Conservation (phyloP, 1,284 basidiomycete species). For the Ustilago vetiveriae region DNA sequence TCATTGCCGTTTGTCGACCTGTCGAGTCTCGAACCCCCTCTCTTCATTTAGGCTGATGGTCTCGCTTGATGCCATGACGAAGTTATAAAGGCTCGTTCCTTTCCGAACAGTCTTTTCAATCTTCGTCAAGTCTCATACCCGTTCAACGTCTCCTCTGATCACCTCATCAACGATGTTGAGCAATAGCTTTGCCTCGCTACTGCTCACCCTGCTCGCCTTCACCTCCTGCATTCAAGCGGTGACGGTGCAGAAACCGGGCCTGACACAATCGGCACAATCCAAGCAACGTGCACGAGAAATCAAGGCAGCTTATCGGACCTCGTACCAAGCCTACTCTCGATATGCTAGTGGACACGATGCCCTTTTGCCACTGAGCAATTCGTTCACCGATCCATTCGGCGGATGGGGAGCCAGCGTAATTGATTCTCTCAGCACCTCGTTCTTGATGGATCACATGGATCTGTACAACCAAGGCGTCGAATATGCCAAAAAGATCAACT, state of each 20-base stretch:
- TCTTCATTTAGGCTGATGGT: too few relatives aligned
- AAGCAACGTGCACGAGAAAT: conserved; percentile 43
- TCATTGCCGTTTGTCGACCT: too few relatives aligned
- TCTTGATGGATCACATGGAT: conserved; percentile 57
- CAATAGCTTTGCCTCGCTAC: conserved; percentile 11
- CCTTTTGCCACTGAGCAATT: conserved; percentile 43
- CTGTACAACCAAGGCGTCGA: conserved; percentile 38
- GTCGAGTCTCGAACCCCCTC: too few relatives aligned
- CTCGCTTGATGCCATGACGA: too few relatives aligned
- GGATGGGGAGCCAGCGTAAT: conserved; percentile 62
- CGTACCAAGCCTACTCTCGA: conserved; percentile 49
- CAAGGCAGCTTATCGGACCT: conserved; percentile 38
- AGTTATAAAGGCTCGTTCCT: too few relatives aligned
- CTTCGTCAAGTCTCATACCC: too few relatives aligned
- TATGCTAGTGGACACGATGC: conserved; percentile 51
- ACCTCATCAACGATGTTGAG: conserved; percentile 32
- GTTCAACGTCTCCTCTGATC: background rate
- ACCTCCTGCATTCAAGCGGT: conserved; percentile 2
- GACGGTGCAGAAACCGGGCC: conserved; percentile 32
- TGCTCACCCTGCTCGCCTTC: conserved; percentile 17
- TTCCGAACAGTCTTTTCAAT: too few relatives aligned
- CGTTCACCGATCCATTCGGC: conserved; percentile 40
- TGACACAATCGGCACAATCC: conserved; percentile 23
- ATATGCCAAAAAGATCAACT: conserved; percentile 46
- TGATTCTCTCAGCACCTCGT: conserved; percentile 55